Conservation (phyloP, 148 eudicot species). For the Arbutus unedo region DNA sequence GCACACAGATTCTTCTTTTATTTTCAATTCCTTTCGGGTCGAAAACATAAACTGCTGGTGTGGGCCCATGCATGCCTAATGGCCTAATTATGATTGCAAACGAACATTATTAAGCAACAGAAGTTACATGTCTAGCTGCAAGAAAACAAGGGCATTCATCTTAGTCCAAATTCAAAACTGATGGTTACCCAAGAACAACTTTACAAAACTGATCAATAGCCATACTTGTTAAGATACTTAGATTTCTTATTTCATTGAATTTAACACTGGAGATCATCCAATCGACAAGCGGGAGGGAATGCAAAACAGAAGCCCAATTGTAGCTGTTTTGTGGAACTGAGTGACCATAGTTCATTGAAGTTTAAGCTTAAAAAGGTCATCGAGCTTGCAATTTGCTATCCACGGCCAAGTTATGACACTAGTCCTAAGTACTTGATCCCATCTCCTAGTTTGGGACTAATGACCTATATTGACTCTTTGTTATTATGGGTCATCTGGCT, state of each 20-base stretch:
- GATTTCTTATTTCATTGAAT: background rate
- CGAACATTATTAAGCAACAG: background rate
- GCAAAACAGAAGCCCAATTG: background rate
- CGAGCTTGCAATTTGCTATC: too few relatives aligned
- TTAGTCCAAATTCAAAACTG: background rate
- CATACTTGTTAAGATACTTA: background rate
- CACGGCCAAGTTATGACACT: too few relatives aligned
- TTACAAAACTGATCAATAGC: background rate
- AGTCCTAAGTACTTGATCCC: background rate
- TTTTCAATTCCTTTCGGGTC: too few relatives aligned
- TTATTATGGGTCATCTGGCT: background rate
- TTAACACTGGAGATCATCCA: background rate
- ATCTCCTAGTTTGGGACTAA: background rate
- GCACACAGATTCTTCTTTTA: too few relatives aligned
- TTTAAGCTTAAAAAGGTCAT: too few relatives aligned
- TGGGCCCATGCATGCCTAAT: background rate
- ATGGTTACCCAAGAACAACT: background rate
- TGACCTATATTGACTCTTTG: background rate
- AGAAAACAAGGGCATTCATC: background rate
- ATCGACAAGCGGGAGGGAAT: background rate
- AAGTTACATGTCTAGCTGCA: background rate
- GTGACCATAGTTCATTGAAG: background rate
- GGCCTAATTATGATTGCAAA: background rate
- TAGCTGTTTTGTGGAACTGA: background rate
- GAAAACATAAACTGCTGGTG: too few relatives aligned